Conservation (phyloP, 2,329 filamentous ascomycete genomes). For the Tolypocladium guangdongense region DNA sequence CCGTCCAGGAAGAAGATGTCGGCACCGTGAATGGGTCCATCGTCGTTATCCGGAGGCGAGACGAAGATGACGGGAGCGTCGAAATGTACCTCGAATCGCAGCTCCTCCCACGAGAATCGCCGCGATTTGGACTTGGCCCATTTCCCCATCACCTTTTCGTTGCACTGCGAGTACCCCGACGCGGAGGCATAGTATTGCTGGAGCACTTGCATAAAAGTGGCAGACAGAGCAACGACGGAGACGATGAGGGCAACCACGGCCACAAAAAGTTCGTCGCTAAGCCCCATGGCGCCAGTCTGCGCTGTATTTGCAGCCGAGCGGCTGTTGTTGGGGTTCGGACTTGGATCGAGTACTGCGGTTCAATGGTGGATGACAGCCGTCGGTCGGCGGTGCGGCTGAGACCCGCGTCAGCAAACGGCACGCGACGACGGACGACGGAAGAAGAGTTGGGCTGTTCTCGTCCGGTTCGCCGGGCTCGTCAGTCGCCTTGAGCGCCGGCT, state of each 20-base stretch:
- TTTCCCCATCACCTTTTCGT: constrained; percentile 34
- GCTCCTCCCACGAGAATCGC: constrained; percentile 28
- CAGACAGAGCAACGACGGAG: constrained; percentile 34
- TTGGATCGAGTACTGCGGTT: not conserved
- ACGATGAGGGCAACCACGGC: constrained; percentile 34
- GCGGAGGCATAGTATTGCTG: constrained; percentile 41
- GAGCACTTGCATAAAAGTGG: constrained; percentile 34
- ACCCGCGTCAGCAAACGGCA: too few relatives aligned
- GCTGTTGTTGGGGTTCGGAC: not conserved
- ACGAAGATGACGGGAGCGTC: constrained; percentile 40
- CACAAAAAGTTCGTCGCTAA: constrained; percentile 22
- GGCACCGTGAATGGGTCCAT: constrained; percentile 21
- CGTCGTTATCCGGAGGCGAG: constrained; percentile 28
- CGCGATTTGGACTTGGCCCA: constrained; percentile 32
- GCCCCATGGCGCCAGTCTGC: not conserved
- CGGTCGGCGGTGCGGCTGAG: too few relatives aligned
- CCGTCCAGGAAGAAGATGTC: constrained; percentile 28
- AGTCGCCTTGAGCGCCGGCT: not conserved
- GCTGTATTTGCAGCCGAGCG: not conserved
- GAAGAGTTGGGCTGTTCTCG: not conserved
- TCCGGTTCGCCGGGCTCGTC: not conserved
- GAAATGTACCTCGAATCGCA: constrained; percentile 39
- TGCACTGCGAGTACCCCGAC: constrained; percentile 36
- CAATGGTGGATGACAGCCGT: not conserved
- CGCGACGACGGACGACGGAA: too few relatives aligned